These are phyloP conservation scores for Linanthus parryae DNA, from an alignment of 148 eudicot genomes.

Conservation along the genomic window DNA sequence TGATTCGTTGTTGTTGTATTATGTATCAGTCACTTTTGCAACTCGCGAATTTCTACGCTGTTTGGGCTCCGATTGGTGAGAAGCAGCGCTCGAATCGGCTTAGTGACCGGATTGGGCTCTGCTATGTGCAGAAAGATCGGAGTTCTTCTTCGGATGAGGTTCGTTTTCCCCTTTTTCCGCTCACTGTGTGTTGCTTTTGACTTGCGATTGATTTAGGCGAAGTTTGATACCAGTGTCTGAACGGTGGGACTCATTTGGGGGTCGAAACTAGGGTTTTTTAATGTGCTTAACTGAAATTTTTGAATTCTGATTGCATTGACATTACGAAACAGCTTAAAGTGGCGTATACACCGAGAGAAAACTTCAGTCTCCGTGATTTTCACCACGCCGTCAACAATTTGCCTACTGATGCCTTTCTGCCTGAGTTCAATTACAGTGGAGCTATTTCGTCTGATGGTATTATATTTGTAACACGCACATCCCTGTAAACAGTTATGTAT, in stretches of 20 bases:
- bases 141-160: constrained; percentile 48
- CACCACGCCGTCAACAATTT: constrained; percentile 67
- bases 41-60: constrained; percentile 72
- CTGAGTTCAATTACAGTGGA: constrained; percentile 32
- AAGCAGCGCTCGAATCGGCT: constrained; percentile 24
- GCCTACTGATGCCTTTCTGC: constrained; percentile 54
- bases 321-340: constrained; percentile 44
- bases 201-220: no score
- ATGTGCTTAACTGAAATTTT: background rate
- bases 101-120: constrained; percentile 49
- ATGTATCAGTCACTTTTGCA: constrained; percentile 54
- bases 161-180: background rate
- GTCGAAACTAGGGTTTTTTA: no score
- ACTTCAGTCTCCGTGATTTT: constrained; percentile 62
- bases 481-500: background rate
- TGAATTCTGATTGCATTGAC: constrained; percentile 6
- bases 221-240: background rate
- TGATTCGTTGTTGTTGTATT: background rate
- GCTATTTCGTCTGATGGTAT: constrained; percentile 36
- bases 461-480: background rate
- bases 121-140: constrained; percentile 41
- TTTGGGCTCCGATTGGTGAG: constrained; percentile 27
- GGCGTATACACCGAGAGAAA: constrained; percentile 59
- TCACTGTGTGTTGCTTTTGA: no score
- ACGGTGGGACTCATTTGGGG: background rate